phyloP scores from a whole-genome alignment of 805 yeast genomes.

The Cyberlindnera japonica region DNA sequence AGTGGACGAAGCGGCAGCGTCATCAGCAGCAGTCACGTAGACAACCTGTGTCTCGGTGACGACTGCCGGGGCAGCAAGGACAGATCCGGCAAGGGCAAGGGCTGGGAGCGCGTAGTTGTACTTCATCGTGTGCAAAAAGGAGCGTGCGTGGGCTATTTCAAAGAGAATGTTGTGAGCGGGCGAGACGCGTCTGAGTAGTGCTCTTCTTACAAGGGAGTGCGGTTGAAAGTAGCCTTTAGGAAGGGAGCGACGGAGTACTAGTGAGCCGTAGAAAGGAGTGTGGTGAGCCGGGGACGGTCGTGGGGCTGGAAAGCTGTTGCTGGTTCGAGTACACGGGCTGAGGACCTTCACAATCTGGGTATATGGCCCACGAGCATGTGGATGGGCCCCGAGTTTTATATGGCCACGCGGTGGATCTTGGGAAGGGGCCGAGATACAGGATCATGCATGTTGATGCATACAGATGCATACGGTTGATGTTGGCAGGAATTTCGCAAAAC shows the following conservation, averaged over 20 bases:
- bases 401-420: too few relatives aligned
- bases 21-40: slow-evolving; percentile 24
- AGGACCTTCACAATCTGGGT: background rate
- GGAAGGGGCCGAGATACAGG: background rate
- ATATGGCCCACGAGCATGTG: background rate
- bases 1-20: slow-evolving; percentile 18
- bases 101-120: slow-evolving; percentile 23
- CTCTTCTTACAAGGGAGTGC: background rate
- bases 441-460: background rate
- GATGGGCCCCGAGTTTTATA: background rate
- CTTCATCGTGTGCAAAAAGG: slow-evolving; percentile 19
- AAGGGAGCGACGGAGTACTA: background rate
- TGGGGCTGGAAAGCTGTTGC: too few relatives aligned
- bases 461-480: background rate
- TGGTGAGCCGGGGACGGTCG: too few relatives aligned
- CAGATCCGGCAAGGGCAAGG: slow-evolving; percentile 26
- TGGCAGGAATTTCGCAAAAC: background rate
- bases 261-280: background rate
- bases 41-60: slow-evolving; percentile 27
- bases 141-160: slow-evolving; percentile 1
- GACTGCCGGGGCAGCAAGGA: slow-evolving; percentile 28
- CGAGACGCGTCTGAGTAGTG: slow-evolving; percentile 2
- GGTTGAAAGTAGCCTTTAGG: background rate
- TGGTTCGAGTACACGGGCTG: background rate
- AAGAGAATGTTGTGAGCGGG: background rate